Evolutionary conservation across 2,329 filamentous ascomycete species (phyloP).

Genomic region (Colletotrichum tanaceti): DNA sequence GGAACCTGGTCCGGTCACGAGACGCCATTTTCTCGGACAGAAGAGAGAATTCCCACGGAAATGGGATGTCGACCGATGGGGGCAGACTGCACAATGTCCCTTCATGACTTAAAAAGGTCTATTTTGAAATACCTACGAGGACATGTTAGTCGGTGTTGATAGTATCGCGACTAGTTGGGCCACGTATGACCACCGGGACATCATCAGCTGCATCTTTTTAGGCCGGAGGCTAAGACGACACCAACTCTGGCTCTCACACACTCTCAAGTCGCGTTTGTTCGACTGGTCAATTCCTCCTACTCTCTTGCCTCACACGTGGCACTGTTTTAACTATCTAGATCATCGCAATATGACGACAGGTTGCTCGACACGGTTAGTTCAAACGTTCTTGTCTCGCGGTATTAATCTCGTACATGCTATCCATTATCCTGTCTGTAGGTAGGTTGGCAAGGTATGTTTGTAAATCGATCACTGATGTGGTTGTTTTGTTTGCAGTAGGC

Average conservation of each 20-base stretch:
- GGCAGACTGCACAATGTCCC: too few relatives aligned
- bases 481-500: too few relatives aligned
- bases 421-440: too few relatives aligned
- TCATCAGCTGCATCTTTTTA: constrained; percentile 27
- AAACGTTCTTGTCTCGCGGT: too few relatives aligned
- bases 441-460: too few relatives aligned
- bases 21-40: neutral
- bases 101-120: neutral
- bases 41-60: neutral
- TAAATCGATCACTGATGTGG: too few relatives aligned
- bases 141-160: too few relatives aligned
- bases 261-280: neutral
- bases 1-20: neutral
- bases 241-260: constrained; percentile 35
- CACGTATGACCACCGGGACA: constrained; percentile 18
- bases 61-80: neutral
- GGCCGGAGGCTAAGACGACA: constrained; percentile 10
- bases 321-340: too few relatives aligned
- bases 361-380: too few relatives aligned
- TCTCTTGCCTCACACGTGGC: neutral
- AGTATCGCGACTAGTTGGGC: constrained; percentile 8
- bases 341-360: too few relatives aligned
- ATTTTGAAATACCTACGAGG: too few relatives aligned
- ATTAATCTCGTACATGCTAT: too few relatives aligned
- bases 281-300: neutral